Conservation (phyloP, 202 grass and related monocot genomes). For the Carex arenaria region DNA sequence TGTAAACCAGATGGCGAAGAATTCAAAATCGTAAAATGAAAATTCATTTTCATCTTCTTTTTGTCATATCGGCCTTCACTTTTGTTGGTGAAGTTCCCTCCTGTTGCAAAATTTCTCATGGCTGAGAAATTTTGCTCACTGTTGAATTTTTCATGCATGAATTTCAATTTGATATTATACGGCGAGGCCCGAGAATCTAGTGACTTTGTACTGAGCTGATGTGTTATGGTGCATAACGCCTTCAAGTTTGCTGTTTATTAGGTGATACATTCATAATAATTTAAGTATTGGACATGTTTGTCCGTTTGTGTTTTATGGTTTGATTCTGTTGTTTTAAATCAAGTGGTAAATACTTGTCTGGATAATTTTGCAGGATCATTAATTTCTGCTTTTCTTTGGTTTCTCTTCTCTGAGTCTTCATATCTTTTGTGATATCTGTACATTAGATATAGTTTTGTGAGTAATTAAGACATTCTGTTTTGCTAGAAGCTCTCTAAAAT, state of each 20-base stretch:
- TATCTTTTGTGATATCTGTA: background rate
- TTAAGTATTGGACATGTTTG: background rate
- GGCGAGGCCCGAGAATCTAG: background rate
- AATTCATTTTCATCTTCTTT: constrained; percentile 8
- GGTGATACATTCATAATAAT: constrained; percentile 2
- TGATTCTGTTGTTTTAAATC: background rate
- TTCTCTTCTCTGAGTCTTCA: background rate
- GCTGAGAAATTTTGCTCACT: background rate
- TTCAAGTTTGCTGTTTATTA: background rate
- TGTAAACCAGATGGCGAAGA: constrained; percentile 87
- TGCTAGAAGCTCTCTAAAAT: background rate
- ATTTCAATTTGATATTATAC: constrained; percentile 12
- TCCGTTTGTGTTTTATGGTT: background rate
- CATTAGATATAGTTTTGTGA: background rate
- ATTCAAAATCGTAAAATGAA: constrained; percentile 56
- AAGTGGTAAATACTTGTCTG: background rate
- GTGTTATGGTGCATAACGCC: background rate
- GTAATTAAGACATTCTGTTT: background rate
- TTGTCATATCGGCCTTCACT: background rate
- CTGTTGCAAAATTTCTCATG: constrained; percentile 16
- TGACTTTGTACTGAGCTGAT: constrained; percentile 3
- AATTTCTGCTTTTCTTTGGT: background rate
- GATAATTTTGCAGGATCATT: background rate
- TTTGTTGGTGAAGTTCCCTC: constrained; percentile 6
- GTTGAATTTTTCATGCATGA: constrained; percentile 10